Conservation (phyloP, 2,329 filamentous ascomycete genomes). For the Stenocarpella maydis region DNA sequence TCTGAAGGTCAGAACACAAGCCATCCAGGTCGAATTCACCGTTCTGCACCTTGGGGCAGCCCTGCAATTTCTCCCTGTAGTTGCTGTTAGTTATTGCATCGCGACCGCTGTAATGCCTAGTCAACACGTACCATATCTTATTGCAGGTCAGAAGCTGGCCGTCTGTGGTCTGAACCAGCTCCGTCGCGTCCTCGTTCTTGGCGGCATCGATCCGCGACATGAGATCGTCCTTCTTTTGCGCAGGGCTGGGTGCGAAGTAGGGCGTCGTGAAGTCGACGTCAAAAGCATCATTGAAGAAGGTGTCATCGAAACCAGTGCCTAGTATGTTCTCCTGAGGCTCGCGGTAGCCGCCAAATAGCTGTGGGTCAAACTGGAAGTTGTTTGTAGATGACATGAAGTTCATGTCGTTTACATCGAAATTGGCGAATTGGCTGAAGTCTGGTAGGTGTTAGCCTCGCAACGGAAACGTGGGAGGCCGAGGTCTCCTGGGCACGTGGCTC, state of each 20-base stretch:
- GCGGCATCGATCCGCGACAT: slow-evolving; percentile 80
- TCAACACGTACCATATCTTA: slow-evolving; percentile 82
- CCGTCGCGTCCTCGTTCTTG: slow-evolving; percentile 70
- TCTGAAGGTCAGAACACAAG: slow-evolving; percentile 89
- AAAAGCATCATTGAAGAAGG: slow-evolving; percentile 78
- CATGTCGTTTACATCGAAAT: slow-evolving; percentile 64
- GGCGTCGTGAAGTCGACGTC: slow-evolving; percentile 83
- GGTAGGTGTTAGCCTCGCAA: slow-evolving; percentile 35
- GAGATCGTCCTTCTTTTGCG: slow-evolving; percentile 57
- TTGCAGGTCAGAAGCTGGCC: slow-evolving; percentile 81
- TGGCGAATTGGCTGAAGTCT: slow-evolving; percentile 50
- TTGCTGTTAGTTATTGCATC: slow-evolving; percentile 49
- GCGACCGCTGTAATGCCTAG: no score
- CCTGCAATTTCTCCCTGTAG: slow-evolving; percentile 86
- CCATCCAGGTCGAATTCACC: slow-evolving; percentile 94
- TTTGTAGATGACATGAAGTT: slow-evolving; percentile 83
- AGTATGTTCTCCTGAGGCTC: slow-evolving; percentile 87
- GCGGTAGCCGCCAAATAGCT: slow-evolving; percentile 90
- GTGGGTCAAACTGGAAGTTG: slow-evolving; percentile 86
- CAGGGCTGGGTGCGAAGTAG: slow-evolving; percentile 70
- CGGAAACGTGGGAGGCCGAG: not conserved
- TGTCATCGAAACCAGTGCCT: slow-evolving; percentile 74
- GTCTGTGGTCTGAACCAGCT: slow-evolving; percentile 60
- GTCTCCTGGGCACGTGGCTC: not conserved
- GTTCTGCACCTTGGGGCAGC: slow-evolving; percentile 84